Conservation (phyloP, 768 basidiomycete species). For the Lentinula aciculospora region DNA sequence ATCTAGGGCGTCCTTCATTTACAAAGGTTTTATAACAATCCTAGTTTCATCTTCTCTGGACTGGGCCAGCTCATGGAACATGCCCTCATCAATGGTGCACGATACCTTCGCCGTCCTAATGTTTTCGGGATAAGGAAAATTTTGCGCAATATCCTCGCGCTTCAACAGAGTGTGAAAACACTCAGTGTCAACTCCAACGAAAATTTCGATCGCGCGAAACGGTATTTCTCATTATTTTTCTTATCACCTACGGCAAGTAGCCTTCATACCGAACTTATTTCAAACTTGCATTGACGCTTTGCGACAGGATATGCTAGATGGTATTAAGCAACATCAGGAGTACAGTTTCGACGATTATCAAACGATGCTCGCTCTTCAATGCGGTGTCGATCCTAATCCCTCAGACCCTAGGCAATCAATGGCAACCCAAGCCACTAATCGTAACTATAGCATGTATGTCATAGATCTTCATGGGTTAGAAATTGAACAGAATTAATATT, state of each 20-base stretch:
- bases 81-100: conserved; percentile 70
- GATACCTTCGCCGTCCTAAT: conserved; percentile 64
- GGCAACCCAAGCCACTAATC: conserved; percentile 44
- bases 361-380: conserved; percentile 83
- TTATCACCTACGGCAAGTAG: conserved; percentile 63
- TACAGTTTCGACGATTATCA: conserved; percentile 94
- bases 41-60: conserved; percentile 84
- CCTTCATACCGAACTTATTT: conserved; percentile 2
- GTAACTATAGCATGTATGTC: conserved; percentile 80
- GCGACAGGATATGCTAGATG: conserved; percentile 69
- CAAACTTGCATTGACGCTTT: background rate
- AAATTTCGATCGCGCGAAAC: conserved; percentile 71
- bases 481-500: conserved; percentile 36
- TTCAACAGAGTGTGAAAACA: conserved; percentile 87
- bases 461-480: conserved; percentile 87
- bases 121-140: conserved; percentile 81
- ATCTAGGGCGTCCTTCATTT: background rate
- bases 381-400: conserved; percentile 67
- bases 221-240: conserved; percentile 78
- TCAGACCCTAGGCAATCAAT: conserved; percentile 39
- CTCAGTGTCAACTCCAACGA: conserved; percentile 58
- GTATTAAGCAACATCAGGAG: conserved; percentile 51
- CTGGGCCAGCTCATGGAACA: conserved; percentile 83
- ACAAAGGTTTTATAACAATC: conserved; percentile 8
- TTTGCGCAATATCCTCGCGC: conserved; percentile 79